Base-by-base conservation (phyloP, 2,329 filamentous ascomycete species). In the Penicillium sp. region DNA sequence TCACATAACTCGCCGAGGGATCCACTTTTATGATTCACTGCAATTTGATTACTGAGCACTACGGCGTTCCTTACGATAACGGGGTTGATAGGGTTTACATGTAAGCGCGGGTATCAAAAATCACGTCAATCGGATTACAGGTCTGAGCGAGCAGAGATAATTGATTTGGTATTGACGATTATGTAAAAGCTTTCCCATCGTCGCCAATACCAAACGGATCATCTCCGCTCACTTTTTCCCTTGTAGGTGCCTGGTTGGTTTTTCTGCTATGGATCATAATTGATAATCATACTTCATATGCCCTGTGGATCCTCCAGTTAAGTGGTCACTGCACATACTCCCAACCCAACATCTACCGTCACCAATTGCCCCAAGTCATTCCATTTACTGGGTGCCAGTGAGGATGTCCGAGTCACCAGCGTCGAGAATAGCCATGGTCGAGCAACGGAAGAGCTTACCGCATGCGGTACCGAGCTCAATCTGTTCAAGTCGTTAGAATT, bases 371-470 rank as follows among this genome's bases (percentile, higher is more conserved):
- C 25, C 52, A n/a, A 39, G 29, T 42, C 48, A 50, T 19, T 53
- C 54, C 46, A 54, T 51, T 62, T 58, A 60, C 57, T 63, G 57
- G 60, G 51, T 54, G 19, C 46, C 59, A 43, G 83, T 88, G 72
- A 98, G 87, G 80, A 98, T 98, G 81, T 99, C 93, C 69, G 91
- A 96, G 87, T 98, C 90, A 87, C 95, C 93, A 77, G 93, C 93
- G 81, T 98, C 93, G 68, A 98, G 84, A 77, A 98, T 90, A 72
- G 93, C 89, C 90, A 99, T 96, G 81, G 93, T 96, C 69, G 91
- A 93, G 88, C 91, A 96, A 72, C 92, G 87, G 90, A 96, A 99
- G 77, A 98, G 90, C 86, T 98, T 98, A 85, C 95, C 95, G 83
- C 92, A 96, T 71, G 92, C 93, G 77, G 93, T 98, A 76, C 95